Evolutionary conservation across 768 basidiomycete genomes (phyloP).

Genomic region (Tricholoma hemisulphureum): DNA sequence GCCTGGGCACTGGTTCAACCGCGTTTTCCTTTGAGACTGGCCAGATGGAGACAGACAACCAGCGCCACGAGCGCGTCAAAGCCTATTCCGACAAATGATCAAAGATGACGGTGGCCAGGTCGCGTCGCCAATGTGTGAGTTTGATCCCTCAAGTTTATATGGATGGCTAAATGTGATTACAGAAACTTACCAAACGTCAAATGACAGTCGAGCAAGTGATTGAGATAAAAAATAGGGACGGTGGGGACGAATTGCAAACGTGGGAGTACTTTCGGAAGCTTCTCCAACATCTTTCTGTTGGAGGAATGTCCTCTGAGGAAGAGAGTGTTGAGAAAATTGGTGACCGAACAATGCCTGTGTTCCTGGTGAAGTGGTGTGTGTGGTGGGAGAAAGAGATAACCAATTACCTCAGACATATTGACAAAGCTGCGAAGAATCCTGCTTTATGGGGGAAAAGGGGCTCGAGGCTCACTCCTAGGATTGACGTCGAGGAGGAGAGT

Average conservation of each 20-base stretch:
- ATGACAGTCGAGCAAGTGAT: neutral
- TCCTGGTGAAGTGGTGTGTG: neutral
- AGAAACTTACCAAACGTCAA: neutral
- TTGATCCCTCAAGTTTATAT: neutral
- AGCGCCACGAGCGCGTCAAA: neutral
- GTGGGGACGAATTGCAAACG: neutral
- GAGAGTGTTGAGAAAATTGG: neutral
- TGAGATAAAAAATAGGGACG: neutral
- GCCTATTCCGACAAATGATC: neutral
- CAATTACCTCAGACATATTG: neutral
- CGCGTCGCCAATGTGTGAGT: conserved; percentile 2
- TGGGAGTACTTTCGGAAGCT: conserved; percentile 7
- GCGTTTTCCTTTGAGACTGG: neutral
- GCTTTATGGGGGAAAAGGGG: neutral
- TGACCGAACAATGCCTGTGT: neutral
- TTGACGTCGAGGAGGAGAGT: neutral
- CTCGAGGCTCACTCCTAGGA: neutral
- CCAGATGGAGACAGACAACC: neutral
- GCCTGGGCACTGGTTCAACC: neutral
- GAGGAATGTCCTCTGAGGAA: conserved; percentile 16
- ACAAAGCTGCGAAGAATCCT: neutral
- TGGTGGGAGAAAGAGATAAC: neutral
- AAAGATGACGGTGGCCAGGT: neutral
- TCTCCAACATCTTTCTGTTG: neutral
- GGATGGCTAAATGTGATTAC: neutral